A percentile compares a stretch with the other conserved stretches of the same genome.
These are phyloP conservation scores for Galeopsis tetrahit DNA, from an alignment of 257 asterid species.

Conservation along the genomic window DNA sequence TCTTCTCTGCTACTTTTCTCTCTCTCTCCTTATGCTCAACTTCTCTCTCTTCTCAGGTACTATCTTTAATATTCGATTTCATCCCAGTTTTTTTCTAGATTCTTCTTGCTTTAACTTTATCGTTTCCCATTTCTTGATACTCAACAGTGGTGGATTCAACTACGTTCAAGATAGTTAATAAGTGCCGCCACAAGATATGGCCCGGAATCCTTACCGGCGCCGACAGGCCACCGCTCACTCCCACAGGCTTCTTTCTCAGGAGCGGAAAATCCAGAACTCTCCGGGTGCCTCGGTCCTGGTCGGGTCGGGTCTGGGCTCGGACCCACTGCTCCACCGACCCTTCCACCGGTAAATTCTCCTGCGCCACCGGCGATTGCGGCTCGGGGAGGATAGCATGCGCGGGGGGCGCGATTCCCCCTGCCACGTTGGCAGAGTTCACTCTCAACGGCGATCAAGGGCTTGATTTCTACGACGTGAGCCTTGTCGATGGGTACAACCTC, in stretches of 20 bases:
- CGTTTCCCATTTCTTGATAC: constrained; percentile 26
- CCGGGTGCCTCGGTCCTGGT: constrained; percentile 75
- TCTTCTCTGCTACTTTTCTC: constrained; percentile 34
- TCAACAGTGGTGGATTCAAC: constrained; percentile 64
- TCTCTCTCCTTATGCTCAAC: constrained; percentile 46
- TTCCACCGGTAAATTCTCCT: constrained; percentile 56
- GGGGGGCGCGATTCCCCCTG: constrained; percentile 96
- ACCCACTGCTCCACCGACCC: constrained; percentile 70
- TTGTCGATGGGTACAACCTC: constrained; percentile 92
- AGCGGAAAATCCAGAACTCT: constrained; percentile 72
- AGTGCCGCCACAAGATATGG: constrained; percentile 88
- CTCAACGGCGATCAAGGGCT: constrained; percentile 84
- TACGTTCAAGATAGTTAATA: constrained; percentile 82
- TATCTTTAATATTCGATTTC: not conserved
- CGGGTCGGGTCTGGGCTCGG: constrained; percentile 94
- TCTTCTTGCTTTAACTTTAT: constrained; percentile 17
- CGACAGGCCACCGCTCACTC: constrained; percentile 55
- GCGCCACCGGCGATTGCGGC: constrained; percentile 89
- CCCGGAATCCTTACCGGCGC: constrained; percentile 96
- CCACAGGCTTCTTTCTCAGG: constrained; percentile 75
- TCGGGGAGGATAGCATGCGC: constrained; percentile 79
- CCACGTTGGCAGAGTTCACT: constrained; percentile 94
- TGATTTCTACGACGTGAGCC: constrained; percentile 92
- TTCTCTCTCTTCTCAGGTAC: constrained; percentile 54
- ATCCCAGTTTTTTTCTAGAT: not conserved